Conservation (phyloP, 345 rosid species). For the Anacardium occidentale region DNA sequence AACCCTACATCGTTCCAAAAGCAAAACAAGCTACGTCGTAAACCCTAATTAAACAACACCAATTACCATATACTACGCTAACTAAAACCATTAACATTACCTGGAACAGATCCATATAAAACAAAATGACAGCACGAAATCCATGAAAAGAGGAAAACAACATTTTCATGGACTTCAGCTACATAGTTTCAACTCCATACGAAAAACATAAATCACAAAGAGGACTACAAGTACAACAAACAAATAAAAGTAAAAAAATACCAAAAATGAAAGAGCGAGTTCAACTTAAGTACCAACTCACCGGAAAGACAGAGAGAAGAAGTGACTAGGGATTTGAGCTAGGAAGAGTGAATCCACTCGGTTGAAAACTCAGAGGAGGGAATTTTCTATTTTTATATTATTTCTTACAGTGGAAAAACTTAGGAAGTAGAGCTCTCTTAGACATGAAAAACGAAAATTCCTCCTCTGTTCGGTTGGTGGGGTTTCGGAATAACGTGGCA, state of each 20-base stretch:
- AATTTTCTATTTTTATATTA: background rate
- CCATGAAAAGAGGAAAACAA: background rate
- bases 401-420: background rate
- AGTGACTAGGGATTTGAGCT: conserved; percentile 6
- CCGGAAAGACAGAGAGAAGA: background rate
- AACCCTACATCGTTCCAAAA: background rate
- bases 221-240: background rate
- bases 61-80: background rate
- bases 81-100: background rate
- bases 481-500: no score
- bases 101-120: background rate
- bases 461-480: background rate
- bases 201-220: background rate
- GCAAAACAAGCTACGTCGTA: background rate
- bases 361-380: conserved; percentile 1
- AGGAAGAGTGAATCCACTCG: conserved; percentile 8
- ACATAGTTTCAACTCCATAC: background rate
- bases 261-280: background rate
- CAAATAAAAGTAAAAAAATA: background rate
- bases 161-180: background rate
- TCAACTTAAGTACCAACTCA: background rate
- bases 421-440: no score
- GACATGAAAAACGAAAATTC: background rate
- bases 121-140: background rate
- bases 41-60: conserved; percentile 8